These are phyloP conservation scores for Fusarium tupiense DNA, from an alignment of 2,329 filamentous ascomycete genomes.

Conservation along the genomic window DNA sequence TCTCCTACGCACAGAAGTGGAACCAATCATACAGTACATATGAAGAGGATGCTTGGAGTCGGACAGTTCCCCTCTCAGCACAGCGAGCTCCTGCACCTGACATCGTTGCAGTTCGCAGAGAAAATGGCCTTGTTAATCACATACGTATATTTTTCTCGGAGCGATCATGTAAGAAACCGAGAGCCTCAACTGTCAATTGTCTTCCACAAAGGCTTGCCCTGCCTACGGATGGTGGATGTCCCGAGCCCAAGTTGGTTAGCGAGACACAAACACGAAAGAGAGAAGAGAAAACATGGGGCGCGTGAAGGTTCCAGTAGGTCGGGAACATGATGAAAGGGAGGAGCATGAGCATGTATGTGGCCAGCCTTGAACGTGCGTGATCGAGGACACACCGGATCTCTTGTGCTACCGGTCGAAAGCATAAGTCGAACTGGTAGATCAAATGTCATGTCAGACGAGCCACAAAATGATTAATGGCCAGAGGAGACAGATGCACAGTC, in stretches of 20 bases:
- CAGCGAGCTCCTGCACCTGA: background rate
- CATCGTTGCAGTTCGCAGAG: background rate
- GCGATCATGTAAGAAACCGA: background rate
- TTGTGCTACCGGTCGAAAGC: slow-evolving; percentile 25
- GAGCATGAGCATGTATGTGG: slow-evolving; percentile 15
- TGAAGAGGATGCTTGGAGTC: background rate
- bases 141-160: background rate
- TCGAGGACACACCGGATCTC: slow-evolving; percentile 38
- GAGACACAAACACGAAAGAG: slow-evolving; percentile 1
- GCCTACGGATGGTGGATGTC: background rate
- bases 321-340: slow-evolving; percentile 8
- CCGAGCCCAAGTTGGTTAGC: background rate
- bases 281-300: slow-evolving; percentile 3
- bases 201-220: background rate
- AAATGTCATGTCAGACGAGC: slow-evolving; percentile 17
- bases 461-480: background rate
- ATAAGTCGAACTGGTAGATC: background rate
- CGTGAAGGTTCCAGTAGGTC: slow-evolving; percentile 2
- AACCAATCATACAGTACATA: background rate
- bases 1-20: background rate
- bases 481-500: background rate
- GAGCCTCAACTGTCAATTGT: background rate
- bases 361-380: slow-evolving; percentile 35
- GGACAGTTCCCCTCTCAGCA: background rate
- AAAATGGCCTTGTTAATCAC: background rate